Conservation (phyloP, 805 yeast species). For the Kuraishia ogatae region DNA sequence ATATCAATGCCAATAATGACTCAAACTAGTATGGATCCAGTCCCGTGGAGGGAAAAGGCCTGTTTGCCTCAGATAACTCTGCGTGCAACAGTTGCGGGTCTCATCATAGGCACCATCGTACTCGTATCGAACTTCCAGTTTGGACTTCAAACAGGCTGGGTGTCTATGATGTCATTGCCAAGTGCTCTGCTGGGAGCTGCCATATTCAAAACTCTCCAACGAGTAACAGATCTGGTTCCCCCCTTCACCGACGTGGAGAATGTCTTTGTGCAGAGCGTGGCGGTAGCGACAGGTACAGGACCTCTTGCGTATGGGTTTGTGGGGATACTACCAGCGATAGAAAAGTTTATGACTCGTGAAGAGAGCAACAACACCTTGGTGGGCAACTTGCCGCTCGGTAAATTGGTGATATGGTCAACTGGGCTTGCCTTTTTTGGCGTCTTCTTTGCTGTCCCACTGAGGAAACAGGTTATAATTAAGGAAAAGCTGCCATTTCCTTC, state of each 20-base stretch:
- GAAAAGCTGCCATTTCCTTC: slow-evolving; percentile 90
- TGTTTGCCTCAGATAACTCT: slow-evolving; percentile 57
- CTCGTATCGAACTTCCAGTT: slow-evolving; percentile 89
- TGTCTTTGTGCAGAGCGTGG: slow-evolving; percentile 83
- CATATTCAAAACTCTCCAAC: slow-evolving; percentile 52
- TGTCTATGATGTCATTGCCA: slow-evolving; percentile 97
- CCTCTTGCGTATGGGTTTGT: slow-evolving; percentile 93
- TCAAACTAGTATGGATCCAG: not conserved
- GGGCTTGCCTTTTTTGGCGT: slow-evolving; percentile 94
- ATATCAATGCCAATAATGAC: slow-evolving; percentile 2
- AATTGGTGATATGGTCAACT: slow-evolving; percentile 71
- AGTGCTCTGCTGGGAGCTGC: slow-evolving; percentile 86
- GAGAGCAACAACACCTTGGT: slow-evolving; percentile 58
- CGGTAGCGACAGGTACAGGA: slow-evolving; percentile 97
- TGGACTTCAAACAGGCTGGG: slow-evolving; percentile 98
- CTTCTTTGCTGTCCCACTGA: slow-evolving; percentile 83
- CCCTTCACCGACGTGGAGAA: slow-evolving; percentile 87
- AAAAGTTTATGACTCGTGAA: slow-evolving; percentile 68
- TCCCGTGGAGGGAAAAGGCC: slow-evolving; percentile 41
- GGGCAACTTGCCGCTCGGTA: slow-evolving; percentile 29
- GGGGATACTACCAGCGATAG: slow-evolving; percentile 94
- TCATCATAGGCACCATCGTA: slow-evolving; percentile 80
- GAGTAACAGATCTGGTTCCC: slow-evolving; percentile 14
- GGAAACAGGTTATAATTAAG: slow-evolving; percentile 79
- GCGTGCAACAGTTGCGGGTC: slow-evolving; percentile 68